A percentile compares a stretch with the other conserved stretches of the same genome.
Evolutionary conservation across 306 rosid species (phyloP).

Genomic region (Quillaja saponaria): DNA sequence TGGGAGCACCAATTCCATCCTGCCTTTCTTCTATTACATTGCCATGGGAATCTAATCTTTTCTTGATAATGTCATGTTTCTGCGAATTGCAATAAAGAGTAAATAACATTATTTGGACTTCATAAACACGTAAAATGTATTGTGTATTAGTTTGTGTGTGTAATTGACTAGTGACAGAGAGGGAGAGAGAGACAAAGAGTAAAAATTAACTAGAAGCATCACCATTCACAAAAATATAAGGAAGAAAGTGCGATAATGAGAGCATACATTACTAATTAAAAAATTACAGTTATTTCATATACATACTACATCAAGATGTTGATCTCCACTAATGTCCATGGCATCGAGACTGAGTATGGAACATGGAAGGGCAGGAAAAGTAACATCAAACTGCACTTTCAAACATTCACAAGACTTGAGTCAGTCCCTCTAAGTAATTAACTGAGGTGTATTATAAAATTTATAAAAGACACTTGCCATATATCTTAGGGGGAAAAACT

Average conservation of each 20-base stretch:
- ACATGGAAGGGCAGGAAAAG: slow-evolving; percentile 93
- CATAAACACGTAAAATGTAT: not conserved
- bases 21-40: slow-evolving; percentile 86
- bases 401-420: slow-evolving; percentile 27
- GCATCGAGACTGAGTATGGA: slow-evolving; percentile 94
- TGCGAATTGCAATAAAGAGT: slow-evolving; percentile 33
- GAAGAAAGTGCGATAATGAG: not conserved
- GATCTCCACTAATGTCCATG: slow-evolving; percentile 99
- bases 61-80: slow-evolving; percentile 94
- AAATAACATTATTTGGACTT: slow-evolving; percentile 11
- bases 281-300: slow-evolving; percentile 1
- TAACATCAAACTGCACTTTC: slow-evolving; percentile 93
- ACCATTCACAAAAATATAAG: not conserved
- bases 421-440: slow-evolving; percentile 15
- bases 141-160: not conserved
- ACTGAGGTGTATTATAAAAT: not conserved
- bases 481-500: not conserved
- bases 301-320: slow-evolving; percentile 93
- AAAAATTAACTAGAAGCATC: slow-evolving; percentile 7
- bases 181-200: not conserved
- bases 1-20: slow-evolving; percentile 90
- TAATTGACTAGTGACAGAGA: not conserved
- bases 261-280: not conserved
- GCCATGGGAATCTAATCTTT: slow-evolving; percentile 84
- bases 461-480: not conserved